Evolutionary conservation across 805 yeast species (phyloP).

Genomic region (Saturnispora quitensis): DNA sequence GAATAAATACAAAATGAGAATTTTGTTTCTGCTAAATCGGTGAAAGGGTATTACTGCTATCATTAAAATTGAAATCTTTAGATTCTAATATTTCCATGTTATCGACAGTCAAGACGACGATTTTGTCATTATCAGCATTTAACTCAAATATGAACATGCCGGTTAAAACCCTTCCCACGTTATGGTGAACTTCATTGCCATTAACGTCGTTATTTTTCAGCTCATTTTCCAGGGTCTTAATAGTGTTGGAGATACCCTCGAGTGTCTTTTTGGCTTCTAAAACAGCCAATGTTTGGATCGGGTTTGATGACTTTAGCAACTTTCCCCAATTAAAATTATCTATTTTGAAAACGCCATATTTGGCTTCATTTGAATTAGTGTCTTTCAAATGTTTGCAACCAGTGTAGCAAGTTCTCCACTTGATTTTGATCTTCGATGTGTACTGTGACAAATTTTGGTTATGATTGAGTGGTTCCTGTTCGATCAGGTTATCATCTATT

Average conservation of each 20-base stretch:
- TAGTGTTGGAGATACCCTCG: conserved; percentile 6
- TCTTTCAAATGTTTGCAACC: conserved; percentile 40
- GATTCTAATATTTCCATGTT: conserved; percentile 51
- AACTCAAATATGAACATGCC: conserved; percentile 65
- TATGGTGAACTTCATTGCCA: background rate
- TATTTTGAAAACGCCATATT: conserved; percentile 20
- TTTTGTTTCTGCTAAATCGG: background rate
- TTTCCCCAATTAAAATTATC: conserved; percentile 16
- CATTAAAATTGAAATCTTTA: conserved; percentile 16
- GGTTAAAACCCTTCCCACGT: conserved; percentile 30
- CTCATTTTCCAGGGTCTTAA: conserved; percentile 5
- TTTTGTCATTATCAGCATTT: conserved; percentile 42
- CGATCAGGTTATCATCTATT: conserved; percentile 17
- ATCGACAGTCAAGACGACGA: conserved; percentile 59
- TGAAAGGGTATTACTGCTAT: conserved; percentile 5
- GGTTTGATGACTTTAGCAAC: conserved; percentile 13
- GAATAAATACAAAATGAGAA: background rate
- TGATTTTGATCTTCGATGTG: conserved; percentile 41
- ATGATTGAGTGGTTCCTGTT: conserved; percentile 3
- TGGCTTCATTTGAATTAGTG: conserved; percentile 19
- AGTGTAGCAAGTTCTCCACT: conserved; percentile 50
- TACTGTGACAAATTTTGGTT: conserved; percentile 25
- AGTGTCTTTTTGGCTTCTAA: conserved; percentile 11
- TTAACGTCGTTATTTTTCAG: background rate
- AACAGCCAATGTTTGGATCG: conserved; percentile 8